Base-by-base conservation (phyloP, 2,329 filamentous ascomycete species). In the Neurospora sp. region DNA sequence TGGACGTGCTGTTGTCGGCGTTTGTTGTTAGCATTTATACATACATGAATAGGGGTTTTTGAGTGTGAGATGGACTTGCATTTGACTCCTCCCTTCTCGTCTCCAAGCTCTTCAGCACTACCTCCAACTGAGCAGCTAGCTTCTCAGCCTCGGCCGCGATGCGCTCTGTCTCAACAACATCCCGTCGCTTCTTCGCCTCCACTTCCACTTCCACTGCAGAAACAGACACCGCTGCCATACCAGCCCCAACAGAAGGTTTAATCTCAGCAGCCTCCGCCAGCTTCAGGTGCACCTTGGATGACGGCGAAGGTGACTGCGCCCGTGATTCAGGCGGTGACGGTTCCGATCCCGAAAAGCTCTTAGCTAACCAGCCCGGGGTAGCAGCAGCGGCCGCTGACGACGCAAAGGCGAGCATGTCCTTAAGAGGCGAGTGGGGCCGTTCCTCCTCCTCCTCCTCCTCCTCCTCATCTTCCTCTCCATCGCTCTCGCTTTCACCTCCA, bases 1-100 rank as follows among this genome's bases (percentile, higher is more conserved):
- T 90, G 88, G 70, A 91, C 88, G 73, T 89, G 87, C 82, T 88
- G 74, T 38, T 36, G 6, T 23, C n/a, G 23, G 69, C 19, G 76
- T 81, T 69, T 82, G 72, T 74, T 75, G 69, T 73, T 69, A 68
- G 62, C 5, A 66, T 38, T 15, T 11, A 28, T 3, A 43, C 33
- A 8, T 52, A 2, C 1, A 28, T 41, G 62, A 67, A 28, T 33
- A 17, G 15, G 38, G n/a, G 57, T 57, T 5, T 52, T 4, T 8
- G 46, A 67, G 40, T 70, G 40, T 71, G 38, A 66, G 39, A 65
- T 69, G 75, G 81, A 79, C 75, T 73, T 72, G 84, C 87, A 77
- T 88, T 84, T 62, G 86, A 84, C 77, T 90, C 88, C 76, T 89
- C 86, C 72, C 85, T 85, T 46, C 88, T 82, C 46, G 82, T 82